Percentiles rank a stretch among this genome's conserved stretches.
phyloP scores from a whole-genome alignment of 208 protist species.

The Giardia muris region DNA sequence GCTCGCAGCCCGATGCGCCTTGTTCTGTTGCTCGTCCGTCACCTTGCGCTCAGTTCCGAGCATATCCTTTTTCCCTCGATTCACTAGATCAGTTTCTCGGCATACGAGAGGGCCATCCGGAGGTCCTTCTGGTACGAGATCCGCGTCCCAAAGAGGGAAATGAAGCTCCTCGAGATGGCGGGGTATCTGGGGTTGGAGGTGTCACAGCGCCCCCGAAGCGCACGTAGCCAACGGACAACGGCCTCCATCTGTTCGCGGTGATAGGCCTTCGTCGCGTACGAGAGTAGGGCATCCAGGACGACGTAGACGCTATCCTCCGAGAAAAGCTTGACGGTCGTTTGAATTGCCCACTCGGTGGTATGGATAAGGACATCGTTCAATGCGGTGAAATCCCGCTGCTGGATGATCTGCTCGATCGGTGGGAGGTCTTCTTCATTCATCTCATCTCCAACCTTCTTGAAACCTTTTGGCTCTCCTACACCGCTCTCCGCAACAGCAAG shows the following conservation, averaged over 20 bases:
- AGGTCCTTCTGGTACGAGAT: too few relatives aligned
- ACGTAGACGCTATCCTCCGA: background rate
- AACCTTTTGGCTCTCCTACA: background rate
- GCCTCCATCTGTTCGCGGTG: too few relatives aligned
- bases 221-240: too few relatives aligned
- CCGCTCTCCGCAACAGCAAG: too few relatives aligned
- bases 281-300: background rate
- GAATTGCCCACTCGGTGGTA: background rate
- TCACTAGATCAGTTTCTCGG: too few relatives aligned
- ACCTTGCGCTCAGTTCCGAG: conserved; percentile 3
- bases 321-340: background rate
- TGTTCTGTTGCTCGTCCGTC: background rate
- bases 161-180: too few relatives aligned
- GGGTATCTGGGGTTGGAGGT: too few relatives aligned
- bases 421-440: background rate
- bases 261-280: too few relatives aligned
- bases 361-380: background rate
- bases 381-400: background rate
- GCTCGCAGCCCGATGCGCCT: background rate
- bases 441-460: background rate
- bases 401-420: background rate
- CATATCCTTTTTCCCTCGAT: too few relatives aligned
- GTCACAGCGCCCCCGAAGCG: too few relatives aligned
- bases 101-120: too few relatives aligned
- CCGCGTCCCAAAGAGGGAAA: too few relatives aligned